phyloP scores from a whole-genome alignment of 495 filamentous ascomycete genomes.

The Trichoderma orchidacearum region DNA sequence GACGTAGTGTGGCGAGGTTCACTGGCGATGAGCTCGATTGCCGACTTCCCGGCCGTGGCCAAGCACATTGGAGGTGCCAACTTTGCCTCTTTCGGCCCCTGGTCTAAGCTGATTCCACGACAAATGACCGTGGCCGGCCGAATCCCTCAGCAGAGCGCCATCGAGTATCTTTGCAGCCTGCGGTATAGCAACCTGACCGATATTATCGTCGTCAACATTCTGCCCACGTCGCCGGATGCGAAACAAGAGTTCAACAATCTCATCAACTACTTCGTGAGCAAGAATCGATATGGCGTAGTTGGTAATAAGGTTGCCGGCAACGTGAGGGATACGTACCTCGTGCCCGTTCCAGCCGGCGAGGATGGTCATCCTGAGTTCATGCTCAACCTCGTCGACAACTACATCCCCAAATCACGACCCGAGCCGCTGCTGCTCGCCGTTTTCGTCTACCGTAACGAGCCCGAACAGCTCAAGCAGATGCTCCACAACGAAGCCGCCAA shows the following conservation, averaged over 20 bases:
- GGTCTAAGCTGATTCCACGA: slow-evolving; percentile 51
- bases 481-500: slow-evolving; percentile 15
- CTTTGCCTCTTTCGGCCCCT: slow-evolving; percentile 49
- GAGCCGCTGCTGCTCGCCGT: slow-evolving; percentile 64
- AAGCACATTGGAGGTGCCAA: slow-evolving; percentile 75
- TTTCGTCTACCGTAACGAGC: slow-evolving; percentile 54
- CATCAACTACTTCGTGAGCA: slow-evolving; percentile 64
- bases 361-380: slow-evolving; percentile 53
- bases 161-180: slow-evolving; percentile 76
- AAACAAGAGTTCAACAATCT: slow-evolving; percentile 50
- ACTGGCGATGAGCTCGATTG: slow-evolving; percentile 62
- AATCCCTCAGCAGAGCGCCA: slow-evolving; percentile 65
- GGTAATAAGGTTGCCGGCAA: slow-evolving; percentile 54
- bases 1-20: slow-evolving; percentile 73
- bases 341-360: slow-evolving; percentile 54
- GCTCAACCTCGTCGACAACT: slow-evolving; percentile 59
- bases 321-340: slow-evolving; percentile 66
- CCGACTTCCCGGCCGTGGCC: slow-evolving; percentile 61
- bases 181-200: slow-evolving; percentile 62
- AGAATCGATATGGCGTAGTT: slow-evolving; percentile 71
- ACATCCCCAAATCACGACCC: slow-evolving; percentile 47
- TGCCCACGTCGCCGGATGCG: slow-evolving; percentile 33
- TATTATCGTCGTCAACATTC: slow-evolving; percentile 54
- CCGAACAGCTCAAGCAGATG: slow-evolving; percentile 20
- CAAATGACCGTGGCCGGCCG: slow-evolving; percentile 67